Evolutionary conservation across 179 eudicot genomes (phyloP).

Genomic region (Camellia oleifera): DNA sequence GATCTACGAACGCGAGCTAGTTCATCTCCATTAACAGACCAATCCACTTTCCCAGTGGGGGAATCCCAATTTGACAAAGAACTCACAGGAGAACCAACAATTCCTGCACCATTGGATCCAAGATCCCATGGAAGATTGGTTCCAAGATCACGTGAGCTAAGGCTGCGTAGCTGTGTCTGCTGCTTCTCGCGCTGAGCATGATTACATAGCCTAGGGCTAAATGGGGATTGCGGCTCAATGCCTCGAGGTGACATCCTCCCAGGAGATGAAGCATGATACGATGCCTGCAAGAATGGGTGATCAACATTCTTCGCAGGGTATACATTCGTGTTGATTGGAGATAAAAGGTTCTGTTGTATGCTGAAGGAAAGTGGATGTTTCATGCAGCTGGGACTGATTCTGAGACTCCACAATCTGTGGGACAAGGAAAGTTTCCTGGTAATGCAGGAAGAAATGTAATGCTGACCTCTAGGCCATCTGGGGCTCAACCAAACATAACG

Average conservation of each 20-base stretch:
- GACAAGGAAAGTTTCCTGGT: constrained; percentile 37
- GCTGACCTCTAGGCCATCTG: constrained; percentile 35
- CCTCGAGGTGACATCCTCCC: constrained; percentile 44
- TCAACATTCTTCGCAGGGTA: constrained; percentile 14
- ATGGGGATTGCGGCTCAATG: constrained; percentile 35
- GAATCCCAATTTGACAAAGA: constrained; percentile 56
- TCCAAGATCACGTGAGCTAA: constrained; percentile 46
- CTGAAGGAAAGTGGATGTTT: constrained; percentile 54
- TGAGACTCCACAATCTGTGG: constrained; percentile 29
- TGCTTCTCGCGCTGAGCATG: constrained; percentile 37
- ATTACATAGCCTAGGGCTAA: constrained; percentile 34
- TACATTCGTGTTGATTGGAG: constrained; percentile 15
- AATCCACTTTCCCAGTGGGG: constrained; percentile 43
- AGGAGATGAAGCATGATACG: constrained; percentile 39
- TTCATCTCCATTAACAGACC: constrained; percentile 45
- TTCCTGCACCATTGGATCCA: constrained; percentile 22
- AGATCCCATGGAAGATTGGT: constrained; percentile 36
- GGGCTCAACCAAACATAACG: constrained; percentile 22
- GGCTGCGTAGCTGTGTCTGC: constrained; percentile 42
- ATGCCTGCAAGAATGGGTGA: constrained; percentile 29
- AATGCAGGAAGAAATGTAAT: constrained; percentile 32
- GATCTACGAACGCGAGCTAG: constrained; percentile 32
- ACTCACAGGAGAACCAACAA: constrained; percentile 39
- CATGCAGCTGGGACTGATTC: constrained; percentile 34
- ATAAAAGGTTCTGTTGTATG: constrained; percentile 14